Conservation (phyloP, 2,329 filamentous ascomycete genomes). For the Colletotrichum liriopes region DNA sequence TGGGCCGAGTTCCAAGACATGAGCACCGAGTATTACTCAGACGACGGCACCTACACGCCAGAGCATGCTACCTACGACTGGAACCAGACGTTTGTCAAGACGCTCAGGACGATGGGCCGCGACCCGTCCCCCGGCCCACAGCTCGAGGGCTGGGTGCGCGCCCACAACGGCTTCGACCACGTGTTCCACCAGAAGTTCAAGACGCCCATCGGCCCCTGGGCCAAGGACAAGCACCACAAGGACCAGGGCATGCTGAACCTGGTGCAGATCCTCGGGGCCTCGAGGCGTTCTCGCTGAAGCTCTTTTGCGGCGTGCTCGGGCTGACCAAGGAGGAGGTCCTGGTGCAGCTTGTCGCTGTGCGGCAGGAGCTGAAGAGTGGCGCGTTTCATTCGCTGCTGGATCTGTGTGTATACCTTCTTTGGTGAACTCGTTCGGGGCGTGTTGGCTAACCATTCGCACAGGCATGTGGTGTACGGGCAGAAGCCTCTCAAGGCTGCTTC, state of each 20-base stretch:
- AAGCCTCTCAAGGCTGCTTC: conserved; percentile 7
- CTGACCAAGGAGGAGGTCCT: neutral
- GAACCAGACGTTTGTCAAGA: conserved; percentile 41
- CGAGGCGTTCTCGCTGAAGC: neutral
- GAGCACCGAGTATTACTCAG: conserved; percentile 43
- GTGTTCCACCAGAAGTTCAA: conserved; percentile 51
- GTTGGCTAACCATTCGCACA: neutral
- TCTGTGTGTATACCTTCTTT: conserved; percentile 39
- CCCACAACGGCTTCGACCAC: conserved; percentile 54
- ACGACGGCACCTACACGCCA: conserved; percentile 45
- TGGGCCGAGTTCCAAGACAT: conserved; percentile 49
- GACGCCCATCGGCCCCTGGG: conserved; percentile 55
- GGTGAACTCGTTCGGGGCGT: neutral
- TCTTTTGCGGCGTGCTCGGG: neutral
- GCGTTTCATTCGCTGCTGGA: conserved; percentile 48
- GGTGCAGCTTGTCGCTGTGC: neutral
- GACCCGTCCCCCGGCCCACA: conserved; percentile 50
- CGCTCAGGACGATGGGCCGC: conserved; percentile 46
- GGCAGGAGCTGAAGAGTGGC: neutral
- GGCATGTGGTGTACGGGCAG: conserved; percentile 43
- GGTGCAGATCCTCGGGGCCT: neutral
- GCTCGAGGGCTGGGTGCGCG: conserved; percentile 51
- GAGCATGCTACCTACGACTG: conserved; percentile 26
- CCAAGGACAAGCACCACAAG: conserved; percentile 50
- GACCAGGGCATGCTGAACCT: conserved; percentile 47